Base-by-base conservation (phyloP, 768 basidiomycete genomes). In the Pholiota molesta region DNA sequence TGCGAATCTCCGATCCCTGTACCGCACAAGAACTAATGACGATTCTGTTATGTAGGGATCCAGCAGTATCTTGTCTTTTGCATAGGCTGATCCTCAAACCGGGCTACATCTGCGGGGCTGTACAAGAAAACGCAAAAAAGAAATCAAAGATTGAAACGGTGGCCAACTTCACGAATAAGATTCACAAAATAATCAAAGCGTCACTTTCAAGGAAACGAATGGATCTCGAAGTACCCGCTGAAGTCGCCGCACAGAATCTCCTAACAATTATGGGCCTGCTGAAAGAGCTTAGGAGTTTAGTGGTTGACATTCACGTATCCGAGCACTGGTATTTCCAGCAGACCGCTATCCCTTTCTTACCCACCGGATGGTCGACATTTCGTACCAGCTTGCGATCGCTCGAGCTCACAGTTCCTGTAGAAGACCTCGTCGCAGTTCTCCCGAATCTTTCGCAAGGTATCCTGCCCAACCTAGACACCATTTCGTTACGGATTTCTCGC, bases 341-440 rank as follows among this genome's bases (percentile, higher is more conserved):
- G 19, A 11, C 52, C 33, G 29, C 54, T n/a, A 52, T 49, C 53
- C 49, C 60, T 49, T 62, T 69, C 54, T 59, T 71, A 26, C 23
- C 35, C 7, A 55, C 60, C 3, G 67, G 67, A 28, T 71, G 72
- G 72, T 21, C 42, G 17, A 62, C 69, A 9, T 73, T 70, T 60
- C 62, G 68, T 10, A 23, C 23, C 7, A 69, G 45, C 39, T 53
- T 73, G 29, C 66, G 44, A 11, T 47, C 52, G 13, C 61, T 72
- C 13, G 63, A 65, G 13, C 58, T 73, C 23, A 59, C 60, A 35
- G 59, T 72, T 23, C 65, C 72, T 8, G 16, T 73, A 39, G 70
- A 74, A 53, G 66, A 59, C 21, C 65, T 66, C 29, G 59, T 53
- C 19, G 45, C 26, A 16, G 55, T 67, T 16, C 37, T 71, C 13